Evolutionary conservation across 441 rosid species (phyloP).

Genomic region (Syzygium malaccense): DNA sequence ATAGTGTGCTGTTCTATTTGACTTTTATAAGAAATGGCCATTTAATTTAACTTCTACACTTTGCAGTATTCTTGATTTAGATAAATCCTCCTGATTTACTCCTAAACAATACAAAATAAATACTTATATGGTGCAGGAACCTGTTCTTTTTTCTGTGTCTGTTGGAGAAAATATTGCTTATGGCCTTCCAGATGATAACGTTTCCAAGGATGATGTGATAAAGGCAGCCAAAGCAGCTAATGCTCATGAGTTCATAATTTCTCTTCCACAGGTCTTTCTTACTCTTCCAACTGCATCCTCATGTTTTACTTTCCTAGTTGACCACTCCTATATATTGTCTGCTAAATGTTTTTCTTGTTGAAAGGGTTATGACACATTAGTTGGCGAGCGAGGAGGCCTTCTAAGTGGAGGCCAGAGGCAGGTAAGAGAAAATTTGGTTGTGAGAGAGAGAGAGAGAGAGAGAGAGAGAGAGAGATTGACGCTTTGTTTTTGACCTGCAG

Average conservation of each 20-base stretch:
- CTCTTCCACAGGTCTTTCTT: constrained; percentile 73
- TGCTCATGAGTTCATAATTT: constrained; percentile 90
- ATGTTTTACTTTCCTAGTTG: not conserved
- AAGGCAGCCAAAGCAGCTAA: constrained; percentile 96
- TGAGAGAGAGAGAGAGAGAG: not conserved
- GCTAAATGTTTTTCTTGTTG: constrained; percentile 16
- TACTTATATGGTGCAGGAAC: constrained; percentile 45
- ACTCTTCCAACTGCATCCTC: not conserved
- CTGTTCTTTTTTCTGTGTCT: constrained; percentile 81
- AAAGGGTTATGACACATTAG: constrained; percentile 89
- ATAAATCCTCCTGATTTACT: not conserved
- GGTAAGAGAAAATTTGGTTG: constrained; percentile 23
- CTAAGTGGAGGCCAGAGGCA: constrained; percentile 98
- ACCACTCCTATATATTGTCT: not conserved
- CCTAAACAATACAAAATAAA: not conserved
- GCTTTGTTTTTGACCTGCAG: constrained; percentile 31
- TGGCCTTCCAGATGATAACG: constrained; percentile 87
- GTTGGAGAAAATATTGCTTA: constrained; percentile 96
- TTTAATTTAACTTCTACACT: not conserved
- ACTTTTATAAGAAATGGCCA: not conserved
- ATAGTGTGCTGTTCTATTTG: not conserved
- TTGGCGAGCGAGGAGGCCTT: constrained; percentile 93
- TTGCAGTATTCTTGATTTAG: not conserved
- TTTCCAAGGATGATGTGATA: constrained; percentile 80
- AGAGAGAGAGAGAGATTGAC: constrained; percentile 1